Evolutionary conservation across 495 filamentous ascomycete genomes (phyloP).

Genomic region (Neurospora sp.): DNA sequence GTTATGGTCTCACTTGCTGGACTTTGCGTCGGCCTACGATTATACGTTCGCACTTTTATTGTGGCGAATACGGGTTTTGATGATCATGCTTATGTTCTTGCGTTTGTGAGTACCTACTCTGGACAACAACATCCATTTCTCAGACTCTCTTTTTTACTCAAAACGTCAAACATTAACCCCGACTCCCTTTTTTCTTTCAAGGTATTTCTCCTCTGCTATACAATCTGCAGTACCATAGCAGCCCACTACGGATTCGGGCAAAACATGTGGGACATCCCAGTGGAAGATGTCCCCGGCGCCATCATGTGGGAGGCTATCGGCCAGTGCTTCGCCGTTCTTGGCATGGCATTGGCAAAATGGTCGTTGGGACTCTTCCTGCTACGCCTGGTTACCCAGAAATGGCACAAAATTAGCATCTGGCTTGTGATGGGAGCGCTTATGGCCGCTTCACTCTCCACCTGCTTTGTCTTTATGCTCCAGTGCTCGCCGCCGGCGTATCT

Average conservation of each 20-base stretch:
- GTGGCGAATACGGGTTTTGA: not conserved
- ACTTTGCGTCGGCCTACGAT: not conserved
- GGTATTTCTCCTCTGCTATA: constrained; percentile 7
- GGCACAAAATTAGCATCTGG: constrained; percentile 26
- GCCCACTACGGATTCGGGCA: constrained; percentile 25
- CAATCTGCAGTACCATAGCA: constrained; percentile 2
- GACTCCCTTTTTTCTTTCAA: not conserved
- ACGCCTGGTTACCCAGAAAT: constrained; percentile 23
- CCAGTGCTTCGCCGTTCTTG: constrained; percentile 29
- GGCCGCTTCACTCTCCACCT: constrained; percentile 4
- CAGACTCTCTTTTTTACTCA: not conserved
- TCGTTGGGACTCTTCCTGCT: constrained; percentile 33
- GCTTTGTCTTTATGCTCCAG: constrained; percentile 39
- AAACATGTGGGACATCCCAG: constrained; percentile 9
- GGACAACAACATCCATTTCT: not conserved
- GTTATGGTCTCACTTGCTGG: not conserved
- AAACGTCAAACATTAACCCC: not conserved
- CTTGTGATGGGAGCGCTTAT: constrained; percentile 9
- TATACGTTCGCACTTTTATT: not conserved
- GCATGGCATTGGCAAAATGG: constrained; percentile 29
- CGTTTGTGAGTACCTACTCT: not conserved
- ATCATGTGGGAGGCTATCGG: constrained; percentile 30
- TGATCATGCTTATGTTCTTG: not conserved
- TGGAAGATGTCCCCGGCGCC: constrained; percentile 18
- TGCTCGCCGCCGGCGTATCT: constrained; percentile 28